phyloP scores from a whole-genome alignment of 2,329 filamentous ascomycete species.

The Diaporthe citriasiana region DNA sequence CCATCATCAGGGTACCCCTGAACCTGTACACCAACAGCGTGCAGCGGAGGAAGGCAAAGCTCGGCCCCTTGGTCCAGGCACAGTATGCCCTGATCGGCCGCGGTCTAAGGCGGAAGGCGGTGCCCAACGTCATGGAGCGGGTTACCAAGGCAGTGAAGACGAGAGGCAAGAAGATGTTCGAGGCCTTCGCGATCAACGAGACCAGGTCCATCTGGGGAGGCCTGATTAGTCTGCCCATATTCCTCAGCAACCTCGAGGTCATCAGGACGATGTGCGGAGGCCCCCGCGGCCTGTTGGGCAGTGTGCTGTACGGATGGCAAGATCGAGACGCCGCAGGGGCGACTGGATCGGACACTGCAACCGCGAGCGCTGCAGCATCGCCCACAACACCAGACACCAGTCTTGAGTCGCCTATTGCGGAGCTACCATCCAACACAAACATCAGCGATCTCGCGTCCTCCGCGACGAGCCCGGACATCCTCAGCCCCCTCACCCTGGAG shows the following conservation, averaged over 20 bases:
- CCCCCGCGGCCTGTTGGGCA: conserved; percentile 54
- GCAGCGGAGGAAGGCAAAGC: conserved; percentile 48
- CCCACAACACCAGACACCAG: conserved; percentile 32
- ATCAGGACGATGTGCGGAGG: conserved; percentile 63
- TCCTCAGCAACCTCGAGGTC: conserved; percentile 65
- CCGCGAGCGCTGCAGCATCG: background rate
- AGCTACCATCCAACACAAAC: conserved; percentile 42
- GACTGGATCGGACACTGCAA: conserved; percentile 19
- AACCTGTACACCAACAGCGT: conserved; percentile 56
- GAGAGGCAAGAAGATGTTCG: conserved; percentile 36
- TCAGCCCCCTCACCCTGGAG: conserved; percentile 31
- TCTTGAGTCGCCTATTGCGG: background rate
- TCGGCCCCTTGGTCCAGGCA: conserved; percentile 51
- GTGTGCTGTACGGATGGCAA: conserved; percentile 47
- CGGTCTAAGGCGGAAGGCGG: conserved; percentile 40
- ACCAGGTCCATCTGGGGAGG: conserved; percentile 49
- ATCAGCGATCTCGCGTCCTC: conserved; percentile 45
- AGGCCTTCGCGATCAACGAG: conserved; percentile 36
- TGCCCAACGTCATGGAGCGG: conserved; percentile 45
- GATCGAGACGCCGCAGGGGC: conserved; percentile 1
- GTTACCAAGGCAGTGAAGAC: conserved; percentile 48
- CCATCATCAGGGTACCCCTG: conserved; percentile 62
- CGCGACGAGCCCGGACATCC: conserved; percentile 38
- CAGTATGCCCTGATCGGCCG: conserved; percentile 51
- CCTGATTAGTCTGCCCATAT: conserved; percentile 61